A percentile compares a stretch with the other conserved stretches of the same genome.
These are phyloP conservation scores for Ephemerocybe angulata DNA, from an alignment of 768 basidiomycete species.

Conservation along the genomic window DNA sequence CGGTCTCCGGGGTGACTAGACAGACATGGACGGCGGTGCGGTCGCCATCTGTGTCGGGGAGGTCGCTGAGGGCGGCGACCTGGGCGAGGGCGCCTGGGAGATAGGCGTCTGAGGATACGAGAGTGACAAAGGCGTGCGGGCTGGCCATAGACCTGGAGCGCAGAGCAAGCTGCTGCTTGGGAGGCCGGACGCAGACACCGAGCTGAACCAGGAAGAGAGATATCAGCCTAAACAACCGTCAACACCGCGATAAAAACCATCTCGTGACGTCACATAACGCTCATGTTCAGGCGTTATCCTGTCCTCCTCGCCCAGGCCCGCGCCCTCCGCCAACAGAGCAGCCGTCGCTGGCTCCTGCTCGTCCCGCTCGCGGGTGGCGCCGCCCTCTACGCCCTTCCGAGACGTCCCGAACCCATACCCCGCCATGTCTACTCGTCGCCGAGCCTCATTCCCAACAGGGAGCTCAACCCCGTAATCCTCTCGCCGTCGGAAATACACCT, in stretches of 20 bases:
- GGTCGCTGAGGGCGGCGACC: constrained; percentile 77
- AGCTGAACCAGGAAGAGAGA: constrained; percentile 10
- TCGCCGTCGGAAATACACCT: constrained; percentile 66
- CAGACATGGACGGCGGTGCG: constrained; percentile 62
- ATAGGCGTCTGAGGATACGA: constrained; percentile 89
- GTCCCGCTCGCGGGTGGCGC: constrained; percentile 20
- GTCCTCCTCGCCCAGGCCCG: not conserved
- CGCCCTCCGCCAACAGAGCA: constrained; percentile 34
- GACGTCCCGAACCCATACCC: not conserved
- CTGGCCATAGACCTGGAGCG: constrained; percentile 48
- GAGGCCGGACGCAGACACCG: constrained; percentile 18
- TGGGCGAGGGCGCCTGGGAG: constrained; percentile 89
- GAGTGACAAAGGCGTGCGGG: constrained; percentile 83
- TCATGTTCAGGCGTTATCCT: not conserved
- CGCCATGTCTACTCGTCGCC: constrained; percentile 40
- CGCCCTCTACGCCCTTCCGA: not conserved
- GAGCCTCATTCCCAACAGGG: constrained; percentile 39
- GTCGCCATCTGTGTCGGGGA: constrained; percentile 40
- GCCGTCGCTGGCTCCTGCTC: constrained; percentile 39
- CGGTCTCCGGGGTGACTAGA: constrained; percentile 90
- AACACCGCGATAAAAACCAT: constrained; percentile 18
- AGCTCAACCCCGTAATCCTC: constrained; percentile 40
- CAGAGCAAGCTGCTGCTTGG: constrained; percentile 19
- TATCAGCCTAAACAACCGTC: constrained; percentile 25
- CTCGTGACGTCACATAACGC: constrained; percentile 20